A percentile compares a stretch with the other conserved stretches of the same genome.
Conservation (phyloP, 352 stramenopile species). For the Globisporangium uncinulatum region DNA sequence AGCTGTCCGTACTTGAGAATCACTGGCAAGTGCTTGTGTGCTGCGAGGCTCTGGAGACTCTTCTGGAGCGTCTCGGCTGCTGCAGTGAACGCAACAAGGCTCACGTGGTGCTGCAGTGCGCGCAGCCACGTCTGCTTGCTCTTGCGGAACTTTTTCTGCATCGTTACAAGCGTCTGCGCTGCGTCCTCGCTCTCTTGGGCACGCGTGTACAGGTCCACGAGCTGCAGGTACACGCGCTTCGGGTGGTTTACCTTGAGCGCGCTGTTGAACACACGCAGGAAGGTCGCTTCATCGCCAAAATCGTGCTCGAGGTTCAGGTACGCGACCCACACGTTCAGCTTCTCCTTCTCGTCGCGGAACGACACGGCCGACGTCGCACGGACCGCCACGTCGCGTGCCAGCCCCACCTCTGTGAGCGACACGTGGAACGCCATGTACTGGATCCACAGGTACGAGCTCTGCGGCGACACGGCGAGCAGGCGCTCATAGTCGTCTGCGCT, state of each 20-base stretch:
- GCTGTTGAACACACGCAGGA: slow-evolving; percentile 88
- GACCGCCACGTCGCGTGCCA: slow-evolving; percentile 90
- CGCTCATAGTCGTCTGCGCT: slow-evolving; percentile 94
- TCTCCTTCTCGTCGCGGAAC: slow-evolving; percentile 95
- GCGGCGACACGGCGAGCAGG: slow-evolving; percentile 90
- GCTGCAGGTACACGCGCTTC: slow-evolving; percentile 93
- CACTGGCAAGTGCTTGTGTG: slow-evolving; percentile 93
- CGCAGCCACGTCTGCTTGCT: slow-evolving; percentile 89
- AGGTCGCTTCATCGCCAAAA: slow-evolving; percentile 89
- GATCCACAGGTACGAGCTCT: slow-evolving; percentile 96
- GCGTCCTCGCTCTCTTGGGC: slow-evolving; percentile 62
- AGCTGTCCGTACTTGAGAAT: slow-evolving; percentile 95
- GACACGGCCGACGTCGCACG: slow-evolving; percentile 92
- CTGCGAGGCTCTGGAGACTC: slow-evolving; percentile 87
- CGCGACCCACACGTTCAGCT: slow-evolving; percentile 96
- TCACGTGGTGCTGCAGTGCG: slow-evolving; percentile 84
- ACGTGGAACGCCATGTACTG: slow-evolving; percentile 98
- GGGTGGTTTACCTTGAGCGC: slow-evolving; percentile 93
- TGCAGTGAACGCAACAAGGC: slow-evolving; percentile 54
- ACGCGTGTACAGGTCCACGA: slow-evolving; percentile 90
- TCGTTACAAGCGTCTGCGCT: slow-evolving; percentile 69
- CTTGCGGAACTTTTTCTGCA: slow-evolving; percentile 91
- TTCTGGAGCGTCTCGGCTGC: slow-evolving; percentile 89
- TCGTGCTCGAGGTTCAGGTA: slow-evolving; percentile 96
- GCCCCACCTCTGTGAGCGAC: slow-evolving; percentile 90